Conservation (phyloP, 768 basidiomycete genomes). For the Mycena maculata region DNA sequence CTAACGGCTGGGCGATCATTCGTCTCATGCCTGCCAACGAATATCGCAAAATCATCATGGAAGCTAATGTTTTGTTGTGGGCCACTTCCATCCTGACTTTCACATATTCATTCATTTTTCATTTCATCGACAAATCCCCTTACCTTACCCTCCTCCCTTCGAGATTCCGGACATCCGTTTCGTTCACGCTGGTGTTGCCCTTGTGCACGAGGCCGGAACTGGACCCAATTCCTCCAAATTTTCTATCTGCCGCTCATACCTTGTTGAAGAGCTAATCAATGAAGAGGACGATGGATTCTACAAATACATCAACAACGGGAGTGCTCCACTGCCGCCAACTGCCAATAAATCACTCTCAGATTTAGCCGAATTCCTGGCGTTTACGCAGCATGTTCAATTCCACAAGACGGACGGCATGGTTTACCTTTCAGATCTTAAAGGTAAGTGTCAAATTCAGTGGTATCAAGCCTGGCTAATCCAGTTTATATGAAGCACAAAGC, state of each 20-base stretch:
- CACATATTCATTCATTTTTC: too few relatives aligned
- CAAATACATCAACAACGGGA: slow-evolving; percentile 18
- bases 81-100: too few relatives aligned
- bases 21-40: not conserved
- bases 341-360: not conserved
- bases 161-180: too few relatives aligned
- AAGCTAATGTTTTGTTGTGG: too few relatives aligned
- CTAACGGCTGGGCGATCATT: not conserved
- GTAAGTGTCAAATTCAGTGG: not conserved
- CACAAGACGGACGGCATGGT: not conserved
- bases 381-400: slow-evolving; percentile 9
- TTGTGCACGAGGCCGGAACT: too few relatives aligned
- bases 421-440: slow-evolving; percentile 10
- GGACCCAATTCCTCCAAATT: too few relatives aligned
- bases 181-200: too few relatives aligned
- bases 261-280: too few relatives aligned
- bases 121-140: too few relatives aligned
- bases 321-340: not conserved
- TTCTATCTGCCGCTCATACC: too few relatives aligned
- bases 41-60: too few relatives aligned
- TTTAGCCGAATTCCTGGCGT: not conserved
- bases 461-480: not conserved
- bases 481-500: not conserved
- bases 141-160: too few relatives aligned
- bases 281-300: slow-evolving; percentile 4